Base-by-base conservation (phyloP, 192 early-diverging fungal genomes). In the Jimgerdemannia lactiflua region DNA sequence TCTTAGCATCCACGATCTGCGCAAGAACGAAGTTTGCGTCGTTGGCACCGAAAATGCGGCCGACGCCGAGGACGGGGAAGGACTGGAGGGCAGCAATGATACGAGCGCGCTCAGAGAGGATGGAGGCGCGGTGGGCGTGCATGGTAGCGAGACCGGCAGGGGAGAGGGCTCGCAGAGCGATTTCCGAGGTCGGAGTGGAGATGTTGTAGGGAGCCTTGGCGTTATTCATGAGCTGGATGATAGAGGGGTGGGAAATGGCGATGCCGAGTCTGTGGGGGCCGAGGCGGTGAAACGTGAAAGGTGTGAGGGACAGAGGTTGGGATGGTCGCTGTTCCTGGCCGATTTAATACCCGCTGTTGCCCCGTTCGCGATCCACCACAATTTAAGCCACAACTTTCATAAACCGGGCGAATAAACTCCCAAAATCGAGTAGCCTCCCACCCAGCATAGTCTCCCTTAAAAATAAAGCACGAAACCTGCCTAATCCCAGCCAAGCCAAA, bases 131-230 rank as follows among this genome's bases (percentile, higher is more conserved):
- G 75, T 94, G 87, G n/a, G 72, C 69, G 18, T 79, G 76, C 93
- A 98, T 97, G 42, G 82, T 85, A 14, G 70, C 77, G 39, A 97
- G 72, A 42, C 93, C 94, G 39, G 86, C 83, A 43, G 84, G 81
- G 63, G 88, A 86, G 40, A 99, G 87, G 4, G 98, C 98, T 4
- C 90, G 80, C 65, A 86, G 85, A 11, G 94, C 97, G 43, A 96
- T 83, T 41, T 85, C 72, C 70, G 96, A 92, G 42, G 96, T 93
- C 44, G 92, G 90, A 18, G 96, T 95, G 41, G 93, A 94, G 68
- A 99, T 94, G 80, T 97, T 99, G 87, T 99, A 99, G 7, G 98
- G 98, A 20, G 98, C 98, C 84, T 99, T 99, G 72, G 97, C 92
- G 63, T 95, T 97, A 87, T 99, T 99, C 83, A 99, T 88, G 71